A percentile compares a stretch with the other conserved stretches of the same genome.
Evolutionary conservation across 2,329 filamentous ascomycete species (phyloP).

Genomic region (Chaetomium sp.): DNA sequence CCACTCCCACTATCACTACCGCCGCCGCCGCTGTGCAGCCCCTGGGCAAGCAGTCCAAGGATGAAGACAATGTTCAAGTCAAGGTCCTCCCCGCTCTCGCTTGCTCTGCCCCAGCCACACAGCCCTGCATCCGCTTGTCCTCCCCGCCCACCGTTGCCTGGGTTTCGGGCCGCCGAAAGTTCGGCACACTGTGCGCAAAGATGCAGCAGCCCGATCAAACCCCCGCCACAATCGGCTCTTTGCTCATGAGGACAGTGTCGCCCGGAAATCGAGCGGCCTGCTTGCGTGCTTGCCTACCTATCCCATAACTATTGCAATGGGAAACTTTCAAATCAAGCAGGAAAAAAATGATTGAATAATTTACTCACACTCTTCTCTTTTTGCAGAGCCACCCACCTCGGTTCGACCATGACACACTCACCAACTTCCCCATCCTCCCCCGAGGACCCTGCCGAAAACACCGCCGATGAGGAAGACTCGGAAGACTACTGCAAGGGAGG

Average conservation of each 20-base stretch:
- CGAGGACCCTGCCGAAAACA: conserved; percentile 82
- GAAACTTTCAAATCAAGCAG: not conserved
- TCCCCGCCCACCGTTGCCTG: not conserved
- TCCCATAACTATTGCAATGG: conserved; percentile 4
- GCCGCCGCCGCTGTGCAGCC: conserved; percentile 11
- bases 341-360: conserved; percentile 1
- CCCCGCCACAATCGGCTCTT: conserved; percentile 22
- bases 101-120: not conserved
- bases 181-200: conserved; percentile 22
- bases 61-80: conserved; percentile 26
- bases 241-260: not conserved
- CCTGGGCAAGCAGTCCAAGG: conserved; percentile 1
- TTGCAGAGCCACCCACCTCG: conserved; percentile 48
- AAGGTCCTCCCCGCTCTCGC: conserved; percentile 16
- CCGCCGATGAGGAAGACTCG: conserved; percentile 95
- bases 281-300: not conserved
- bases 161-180: conserved; percentile 20
- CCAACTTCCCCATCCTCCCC: conserved; percentile 70
- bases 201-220: conserved; percentile 10
- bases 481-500: conserved; percentile 99
- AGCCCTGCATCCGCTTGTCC: conserved; percentile 3
- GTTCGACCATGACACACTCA: conserved; percentile 60
- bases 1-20: not conserved
- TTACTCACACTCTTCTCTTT: conserved; percentile 26
- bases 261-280: conserved; percentile 2